Evolutionary conservation across 1,139 yeast species (phyloP), one percentile per base, ranked within the genome.

Genomic region (Spathaspora sp.): DNA sequence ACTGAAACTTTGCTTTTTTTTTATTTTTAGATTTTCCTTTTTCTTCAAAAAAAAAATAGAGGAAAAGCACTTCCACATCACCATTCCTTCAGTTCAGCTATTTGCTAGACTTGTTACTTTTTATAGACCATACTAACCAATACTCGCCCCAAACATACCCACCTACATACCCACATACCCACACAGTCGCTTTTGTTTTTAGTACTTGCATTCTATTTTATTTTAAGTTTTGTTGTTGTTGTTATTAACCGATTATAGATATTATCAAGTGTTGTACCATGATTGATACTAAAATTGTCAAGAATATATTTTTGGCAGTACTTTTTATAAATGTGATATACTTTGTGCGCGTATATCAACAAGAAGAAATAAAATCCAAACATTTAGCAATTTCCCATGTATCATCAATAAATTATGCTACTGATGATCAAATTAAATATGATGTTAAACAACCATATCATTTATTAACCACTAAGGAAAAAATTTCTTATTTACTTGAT

Each of bases 281-380:
- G 65, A 38, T 55, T 5, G 55, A 50, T 29, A 48, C 57, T 16
- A 51, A 55, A 42, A 45, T 57, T 38, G 43, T 63, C n/a, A 57
- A 59, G 48, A 51, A 57, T 24, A 42, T 56, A 34, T 60, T 66
- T 43, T 51, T 56, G 33, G 51, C 59, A 9, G 57, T 62, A 13
- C 45, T 66, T 16, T 44, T 63, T 17, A 24, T 61, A 27, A 65
- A 66, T 45, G 44, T 64, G 9, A 42, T 56, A 38, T 63, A 63
- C 42, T 64, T 65, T 50, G 44, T 60, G 23, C 52, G 52, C 42
- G 47, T 56, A n/a, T 64, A 63, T 43, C 47, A 51, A 25, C 39
- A 50, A 24, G 58, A 59, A 38, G 64, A 62, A 38, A 47, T 50
- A 15, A 52, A 53, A 43, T 45, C 62, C 42, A 55, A 52, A 41